Evolutionary conservation across 345 rosid species (phyloP).

Genomic region (Lepidium sativum): DNA sequence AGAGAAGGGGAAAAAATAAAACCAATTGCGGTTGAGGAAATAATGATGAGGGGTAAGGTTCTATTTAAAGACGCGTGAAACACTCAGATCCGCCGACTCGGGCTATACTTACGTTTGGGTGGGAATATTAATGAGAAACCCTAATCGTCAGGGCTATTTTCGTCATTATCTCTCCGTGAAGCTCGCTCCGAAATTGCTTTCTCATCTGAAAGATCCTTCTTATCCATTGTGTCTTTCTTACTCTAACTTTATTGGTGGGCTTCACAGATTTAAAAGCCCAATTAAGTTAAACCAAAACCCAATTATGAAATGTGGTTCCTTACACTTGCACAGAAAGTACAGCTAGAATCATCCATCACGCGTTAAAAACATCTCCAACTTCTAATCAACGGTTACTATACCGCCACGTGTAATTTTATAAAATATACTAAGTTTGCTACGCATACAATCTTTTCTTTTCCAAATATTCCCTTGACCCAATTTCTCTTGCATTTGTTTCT

Average conservation of each 20-base stretch:
- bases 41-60: not conserved
- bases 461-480: constrained; percentile 23
- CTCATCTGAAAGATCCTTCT: constrained; percentile 5
- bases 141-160: constrained; percentile 13
- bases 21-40: constrained; percentile 3
- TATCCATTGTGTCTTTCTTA: constrained; percentile 11
- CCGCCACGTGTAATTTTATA: not conserved
- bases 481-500: not conserved
- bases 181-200: constrained; percentile 25
- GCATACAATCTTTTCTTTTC: not conserved
- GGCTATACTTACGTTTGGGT: constrained; percentile 8
- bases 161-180: constrained; percentile 18
- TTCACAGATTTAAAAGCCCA: not conserved
- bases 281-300: not conserved
- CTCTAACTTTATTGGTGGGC: constrained; percentile 5
- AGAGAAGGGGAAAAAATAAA: not conserved
- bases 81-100: constrained; percentile 31
- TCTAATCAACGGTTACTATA: not conserved
- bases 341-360: not conserved
- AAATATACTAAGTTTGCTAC: not conserved
- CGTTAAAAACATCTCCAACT: not conserved
- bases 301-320: not conserved
- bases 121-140: constrained; percentile 6
- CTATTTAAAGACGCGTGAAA: constrained; percentile 31
- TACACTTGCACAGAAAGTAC: not conserved